phyloP scores from a whole-genome alignment of 345 rosid genomes.

The Populus deltoides region DNA sequence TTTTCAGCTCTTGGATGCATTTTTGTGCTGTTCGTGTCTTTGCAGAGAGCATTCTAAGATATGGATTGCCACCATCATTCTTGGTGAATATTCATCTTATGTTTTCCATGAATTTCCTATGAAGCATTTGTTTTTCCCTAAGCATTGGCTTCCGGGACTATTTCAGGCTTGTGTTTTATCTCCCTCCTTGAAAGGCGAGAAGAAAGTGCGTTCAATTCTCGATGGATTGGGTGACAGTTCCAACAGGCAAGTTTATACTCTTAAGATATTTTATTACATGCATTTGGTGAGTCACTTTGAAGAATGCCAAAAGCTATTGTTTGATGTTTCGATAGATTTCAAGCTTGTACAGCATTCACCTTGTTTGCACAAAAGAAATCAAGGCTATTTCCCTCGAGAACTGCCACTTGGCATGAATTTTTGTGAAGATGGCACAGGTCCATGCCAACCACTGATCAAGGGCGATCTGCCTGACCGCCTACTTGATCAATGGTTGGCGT shows the following conservation, averaged over 20 bases:
- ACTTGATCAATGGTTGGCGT: too few relatives aligned
- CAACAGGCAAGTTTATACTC: constrained; percentile 58
- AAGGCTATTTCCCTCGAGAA: not conserved
- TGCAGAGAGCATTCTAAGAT: constrained; percentile 95
- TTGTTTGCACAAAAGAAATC: not conserved
- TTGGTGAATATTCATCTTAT: constrained; percentile 51
- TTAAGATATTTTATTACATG: not conserved
- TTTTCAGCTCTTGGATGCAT: constrained; percentile 99
- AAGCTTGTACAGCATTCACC: not conserved
- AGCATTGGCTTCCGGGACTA: constrained; percentile 18
- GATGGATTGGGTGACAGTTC: constrained; percentile 69
- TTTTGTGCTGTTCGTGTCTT: constrained; percentile 95
- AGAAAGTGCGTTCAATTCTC: constrained; percentile 90
- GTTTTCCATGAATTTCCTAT: not conserved
- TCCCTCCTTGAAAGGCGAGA: constrained; percentile 77
- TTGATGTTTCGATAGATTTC: not conserved
- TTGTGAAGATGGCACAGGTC: too few relatives aligned
- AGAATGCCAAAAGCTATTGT: not conserved
- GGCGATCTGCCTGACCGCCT: too few relatives aligned
- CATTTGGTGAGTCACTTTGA: not conserved
- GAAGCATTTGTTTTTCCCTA: constrained; percentile 3
- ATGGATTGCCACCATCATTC: constrained; percentile 94
- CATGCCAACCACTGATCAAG: too few relatives aligned
- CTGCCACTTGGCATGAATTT: too few relatives aligned
- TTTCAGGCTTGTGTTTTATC: constrained; percentile 85